Percentiles rank a stretch among this genome's conserved stretches.
Conservation (phyloP, 2,329 filamentous ascomycete genomes). For the Clonostachys rosea region DNA sequence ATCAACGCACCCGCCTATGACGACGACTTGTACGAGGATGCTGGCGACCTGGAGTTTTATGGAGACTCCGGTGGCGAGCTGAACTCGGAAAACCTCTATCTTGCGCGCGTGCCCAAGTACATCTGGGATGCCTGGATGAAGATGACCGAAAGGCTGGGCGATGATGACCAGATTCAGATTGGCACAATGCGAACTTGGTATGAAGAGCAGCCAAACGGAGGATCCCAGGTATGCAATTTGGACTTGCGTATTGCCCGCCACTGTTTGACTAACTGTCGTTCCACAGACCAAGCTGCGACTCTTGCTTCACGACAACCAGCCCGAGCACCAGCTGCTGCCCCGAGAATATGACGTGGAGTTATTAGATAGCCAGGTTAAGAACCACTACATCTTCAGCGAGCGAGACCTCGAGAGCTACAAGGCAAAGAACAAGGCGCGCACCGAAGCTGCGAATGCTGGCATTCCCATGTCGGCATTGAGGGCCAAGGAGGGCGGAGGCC, state of each 20-base stretch:
- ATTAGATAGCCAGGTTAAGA: slow-evolving; percentile 59
- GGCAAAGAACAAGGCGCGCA: slow-evolving; percentile 43
- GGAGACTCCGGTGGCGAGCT: slow-evolving; percentile 29
- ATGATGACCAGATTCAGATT: slow-evolving; percentile 77
- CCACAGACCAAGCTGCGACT: slow-evolving; percentile 45
- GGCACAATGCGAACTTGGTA: slow-evolving; percentile 65
- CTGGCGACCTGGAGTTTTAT: slow-evolving; percentile 53
- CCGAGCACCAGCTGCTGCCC: slow-evolving; percentile 70
- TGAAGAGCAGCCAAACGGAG: slow-evolving; percentile 43
- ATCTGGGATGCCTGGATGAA: slow-evolving; percentile 74
- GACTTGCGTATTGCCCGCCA: neutral
- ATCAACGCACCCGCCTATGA: slow-evolving; percentile 40
- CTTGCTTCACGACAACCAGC: slow-evolving; percentile 59
- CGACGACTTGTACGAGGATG: slow-evolving; percentile 63
- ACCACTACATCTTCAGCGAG: slow-evolving; percentile 91
- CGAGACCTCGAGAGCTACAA: slow-evolving; percentile 69
- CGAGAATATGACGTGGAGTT: slow-evolving; percentile 83
- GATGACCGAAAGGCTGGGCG: slow-evolving; percentile 54
- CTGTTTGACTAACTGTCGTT: neutral
- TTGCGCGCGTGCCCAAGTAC: slow-evolving; percentile 74
- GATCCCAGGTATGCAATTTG: neutral
- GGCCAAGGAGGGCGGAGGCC: slow-evolving; percentile 12
- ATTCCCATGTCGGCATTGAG: slow-evolving; percentile 53
- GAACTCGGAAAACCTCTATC: slow-evolving; percentile 51
- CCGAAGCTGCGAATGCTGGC: slow-evolving; percentile 51